These are phyloP conservation scores for Acorus gramineus DNA, from an alignment of 106 monocot species.

Conservation along the genomic window DNA sequence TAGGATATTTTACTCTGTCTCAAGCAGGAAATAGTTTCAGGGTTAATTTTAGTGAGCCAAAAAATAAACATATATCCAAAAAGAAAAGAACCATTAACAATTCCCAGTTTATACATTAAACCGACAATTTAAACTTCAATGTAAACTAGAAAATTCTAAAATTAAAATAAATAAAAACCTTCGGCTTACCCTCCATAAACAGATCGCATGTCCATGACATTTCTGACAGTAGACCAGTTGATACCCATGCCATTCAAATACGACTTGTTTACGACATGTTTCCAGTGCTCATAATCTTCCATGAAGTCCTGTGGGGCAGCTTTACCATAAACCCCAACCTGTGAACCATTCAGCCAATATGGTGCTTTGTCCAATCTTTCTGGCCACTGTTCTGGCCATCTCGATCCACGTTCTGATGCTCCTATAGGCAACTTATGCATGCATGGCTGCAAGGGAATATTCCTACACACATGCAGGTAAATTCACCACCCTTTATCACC, in stretches of 20 bases:
- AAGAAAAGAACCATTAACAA: no score
- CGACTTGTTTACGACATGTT: conserved; percentile 52
- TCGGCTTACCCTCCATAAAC: conserved; percentile 83
- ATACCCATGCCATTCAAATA: conserved; percentile 71
- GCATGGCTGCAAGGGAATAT: conserved; percentile 63
- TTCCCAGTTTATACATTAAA: no score
- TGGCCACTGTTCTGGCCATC: conserved; percentile 84
- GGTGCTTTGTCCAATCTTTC: conserved; percentile 51
- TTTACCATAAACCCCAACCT: conserved; percentile 78
- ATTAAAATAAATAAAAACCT: neutral
- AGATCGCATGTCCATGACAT: conserved; percentile 95
- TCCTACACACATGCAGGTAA: conserved; percentile 28
- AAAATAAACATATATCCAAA: no score
- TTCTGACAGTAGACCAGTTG: conserved; percentile 75
- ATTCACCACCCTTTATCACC: neutral
- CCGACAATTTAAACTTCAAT: no score
- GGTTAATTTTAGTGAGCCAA: no score
- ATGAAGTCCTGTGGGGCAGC: conserved; percentile 64
- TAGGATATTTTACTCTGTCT: no score
- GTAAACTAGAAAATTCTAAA: neutral
- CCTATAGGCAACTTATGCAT: conserved; percentile 57
- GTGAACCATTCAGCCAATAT: conserved; percentile 65
- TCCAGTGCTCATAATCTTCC: conserved; percentile 74
- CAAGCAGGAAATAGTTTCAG: no score
- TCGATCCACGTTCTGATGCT: conserved; percentile 44